Base-by-base conservation (phyloP, 352 stramenopile species). In the Phytopythium montanum region DNA sequence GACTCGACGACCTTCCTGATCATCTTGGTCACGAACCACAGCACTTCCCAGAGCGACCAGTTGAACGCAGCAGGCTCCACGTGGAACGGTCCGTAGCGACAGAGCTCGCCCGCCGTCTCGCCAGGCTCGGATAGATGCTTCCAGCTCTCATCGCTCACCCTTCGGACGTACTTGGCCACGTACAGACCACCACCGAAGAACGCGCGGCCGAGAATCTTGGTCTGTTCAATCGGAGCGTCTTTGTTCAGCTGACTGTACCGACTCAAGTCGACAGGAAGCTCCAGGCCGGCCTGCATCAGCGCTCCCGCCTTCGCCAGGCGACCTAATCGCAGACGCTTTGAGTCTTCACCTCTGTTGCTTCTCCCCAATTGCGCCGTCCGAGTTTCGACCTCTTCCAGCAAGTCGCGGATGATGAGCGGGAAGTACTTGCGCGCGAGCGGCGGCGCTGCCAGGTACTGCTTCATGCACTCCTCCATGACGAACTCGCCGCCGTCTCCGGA, bases 121-220 rank as follows among this genome's bases (percentile, higher is more conserved):
- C 68, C 48, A 2, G 60, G 38, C 14, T 13, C 31, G 13, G 13
- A 44, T 18, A 46, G 7, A 6, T 1, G 14, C 14, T 16, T 29
- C 5, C 36, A 39, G 36, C 33, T n/a, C 5, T 9, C 23, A 25
- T 59, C 50, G 21, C 49, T 49, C 16, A 51, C 39, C 25, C 73
- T 56, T 4, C 76, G 73, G 21, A 87, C 54, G 33, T 85, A 87
- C 57, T 81, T 84, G 4, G 68, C 74, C 13, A 87, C 68, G 29
- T 68, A 87, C 34, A 71, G 69, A 0, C 75, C 76, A 3, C 76
- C 76, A 29, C 67, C 54, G 1, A 44, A 60, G 44, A 79, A 81
- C 4, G 33, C 61, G 13, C 60, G 57, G 0, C 64, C 72, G 0
- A 84, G 52, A 14, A 25, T 23, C 7, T 21, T 21, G 18, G 50